Evolutionary conservation across 805 yeast species (phyloP).

Genomic region (Yamadazyma laniorum): DNA sequence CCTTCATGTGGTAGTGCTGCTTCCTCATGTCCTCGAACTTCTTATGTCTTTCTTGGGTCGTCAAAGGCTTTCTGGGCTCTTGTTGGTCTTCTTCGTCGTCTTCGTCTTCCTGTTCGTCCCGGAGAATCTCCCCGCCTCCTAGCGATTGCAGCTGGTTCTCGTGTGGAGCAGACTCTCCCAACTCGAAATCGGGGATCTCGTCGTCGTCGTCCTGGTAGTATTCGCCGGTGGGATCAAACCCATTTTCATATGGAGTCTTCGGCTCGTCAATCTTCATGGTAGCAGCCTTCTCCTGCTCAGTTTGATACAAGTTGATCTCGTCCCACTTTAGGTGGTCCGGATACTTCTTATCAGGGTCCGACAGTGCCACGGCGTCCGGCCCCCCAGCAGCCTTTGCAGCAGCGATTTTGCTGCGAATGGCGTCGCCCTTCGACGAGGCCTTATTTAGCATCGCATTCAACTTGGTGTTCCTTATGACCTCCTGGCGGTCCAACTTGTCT

Average conservation of each 20-base stretch:
- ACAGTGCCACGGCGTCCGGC: conserved; percentile 4
- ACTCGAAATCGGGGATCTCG: conserved; percentile 49
- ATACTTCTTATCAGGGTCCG: conserved; percentile 1
- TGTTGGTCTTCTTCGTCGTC: conserved; percentile 39
- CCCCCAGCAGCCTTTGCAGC: conserved; percentile 25
- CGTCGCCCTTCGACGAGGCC: conserved; percentile 39
- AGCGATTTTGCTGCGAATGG: conserved; percentile 46
- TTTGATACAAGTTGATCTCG: conserved; percentile 66
- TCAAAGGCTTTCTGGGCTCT: conserved; percentile 34
- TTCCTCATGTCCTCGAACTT: conserved; percentile 78
- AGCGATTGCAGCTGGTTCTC: conserved; percentile 25
- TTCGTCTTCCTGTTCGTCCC: conserved; percentile 23
- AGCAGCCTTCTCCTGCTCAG: conserved; percentile 70
- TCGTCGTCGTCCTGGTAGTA: conserved; percentile 73
- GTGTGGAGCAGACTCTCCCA: conserved; percentile 46
- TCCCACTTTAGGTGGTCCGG: conserved; percentile 73
- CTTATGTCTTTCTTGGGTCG: conserved; percentile 61
- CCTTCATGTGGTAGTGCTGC: conserved; percentile 68
- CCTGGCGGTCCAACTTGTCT: conserved; percentile 52
- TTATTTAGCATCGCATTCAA: conserved; percentile 71
- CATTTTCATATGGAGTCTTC: conserved; percentile 92
- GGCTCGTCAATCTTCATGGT: conserved; percentile 91
- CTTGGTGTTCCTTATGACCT: conserved; percentile 77
- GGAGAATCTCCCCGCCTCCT: conserved; percentile 43
- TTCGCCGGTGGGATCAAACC: conserved; percentile 78